phyloP scores from a whole-genome alignment of 106 monocot genomes.

The Platanthera guangdongensis region DNA sequence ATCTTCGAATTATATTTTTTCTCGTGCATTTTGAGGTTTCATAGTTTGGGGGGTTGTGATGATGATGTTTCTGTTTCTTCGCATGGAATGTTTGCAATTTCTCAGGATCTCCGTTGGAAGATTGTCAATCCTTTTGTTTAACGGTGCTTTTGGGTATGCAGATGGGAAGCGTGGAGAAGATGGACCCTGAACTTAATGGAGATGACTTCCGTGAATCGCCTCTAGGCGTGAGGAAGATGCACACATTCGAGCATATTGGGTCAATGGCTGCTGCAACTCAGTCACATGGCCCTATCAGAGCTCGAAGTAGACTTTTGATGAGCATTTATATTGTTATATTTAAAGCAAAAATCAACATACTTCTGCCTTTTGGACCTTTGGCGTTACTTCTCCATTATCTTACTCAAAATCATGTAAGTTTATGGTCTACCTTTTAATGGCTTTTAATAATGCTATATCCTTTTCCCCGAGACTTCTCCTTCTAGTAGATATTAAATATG shows the following conservation, averaged over 20 bases:
- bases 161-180: slow-evolving; percentile 6
- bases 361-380: slow-evolving; percentile 90
- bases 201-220: slow-evolving; percentile 2
- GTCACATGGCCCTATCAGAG: slow-evolving; percentile 21
- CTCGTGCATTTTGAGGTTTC: not conserved
- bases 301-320: slow-evolving; percentile 25
- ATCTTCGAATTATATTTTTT: not conserved
- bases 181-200: slow-evolving; percentile 8
- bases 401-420: slow-evolving; percentile 78
- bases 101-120: not conserved
- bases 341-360: slow-evolving; percentile 83
- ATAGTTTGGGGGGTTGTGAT: not conserved
- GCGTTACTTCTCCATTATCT: slow-evolving; percentile 80
- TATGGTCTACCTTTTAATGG: not conserved
- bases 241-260: slow-evolving; percentile 50
- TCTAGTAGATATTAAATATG: not conserved
- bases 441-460: not conserved
- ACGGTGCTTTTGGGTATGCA: slow-evolving; percentile 1
- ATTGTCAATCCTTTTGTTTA: not conserved
- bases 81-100: not conserved
- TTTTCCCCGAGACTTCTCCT: not conserved
- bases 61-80: not conserved
- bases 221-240: slow-evolving; percentile 35
- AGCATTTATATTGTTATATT: slow-evolving; percentile 66
- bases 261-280: slow-evolving; percentile 46